Evolutionary conservation across 306 rosid species (phyloP).

Genomic region (Lathyrus sativus): DNA sequence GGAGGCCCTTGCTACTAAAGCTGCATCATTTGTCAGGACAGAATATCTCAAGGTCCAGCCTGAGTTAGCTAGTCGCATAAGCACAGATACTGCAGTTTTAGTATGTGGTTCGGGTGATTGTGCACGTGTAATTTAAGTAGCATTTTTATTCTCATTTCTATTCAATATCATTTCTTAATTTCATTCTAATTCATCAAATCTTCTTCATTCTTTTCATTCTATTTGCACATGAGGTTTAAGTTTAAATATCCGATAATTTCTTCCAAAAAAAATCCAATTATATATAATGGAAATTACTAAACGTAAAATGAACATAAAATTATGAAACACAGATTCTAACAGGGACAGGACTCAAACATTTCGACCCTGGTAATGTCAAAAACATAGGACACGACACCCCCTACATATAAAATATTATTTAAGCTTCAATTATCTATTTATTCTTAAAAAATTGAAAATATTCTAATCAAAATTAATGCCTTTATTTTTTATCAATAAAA

Average conservation of each 20-base stretch:
- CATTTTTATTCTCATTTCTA: neutral
- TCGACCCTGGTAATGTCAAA: too few species aligned
- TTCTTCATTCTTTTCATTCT: constrained; percentile 15
- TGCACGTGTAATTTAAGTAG: constrained; percentile 61
- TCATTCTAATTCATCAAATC: constrained; percentile 10
- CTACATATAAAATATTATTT: too few species aligned
- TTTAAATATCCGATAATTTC: neutral
- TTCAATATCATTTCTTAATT: too few species aligned
- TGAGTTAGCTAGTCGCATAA: constrained; percentile 52
- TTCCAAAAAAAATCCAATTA: neutral
- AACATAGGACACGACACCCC: too few species aligned
- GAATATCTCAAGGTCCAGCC: constrained; percentile 74
- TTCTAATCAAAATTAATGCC: too few species aligned
- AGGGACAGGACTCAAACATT: too few species aligned
- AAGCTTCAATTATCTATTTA: too few species aligned
- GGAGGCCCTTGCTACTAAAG: constrained; percentile 62
- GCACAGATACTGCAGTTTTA: constrained; percentile 50
- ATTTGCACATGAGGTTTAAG: neutral
- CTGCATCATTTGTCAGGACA: constrained; percentile 65
- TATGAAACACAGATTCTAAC: too few species aligned
- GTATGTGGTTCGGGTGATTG: constrained; percentile 75
- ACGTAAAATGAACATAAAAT: neutral
- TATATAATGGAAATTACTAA: neutral
- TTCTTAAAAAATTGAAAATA: too few species aligned
- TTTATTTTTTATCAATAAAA: too few species aligned